phyloP scores from a whole-genome alignment of 1,139 yeast genomes.

The Zhuliangozyma parablackwelliae region DNA sequence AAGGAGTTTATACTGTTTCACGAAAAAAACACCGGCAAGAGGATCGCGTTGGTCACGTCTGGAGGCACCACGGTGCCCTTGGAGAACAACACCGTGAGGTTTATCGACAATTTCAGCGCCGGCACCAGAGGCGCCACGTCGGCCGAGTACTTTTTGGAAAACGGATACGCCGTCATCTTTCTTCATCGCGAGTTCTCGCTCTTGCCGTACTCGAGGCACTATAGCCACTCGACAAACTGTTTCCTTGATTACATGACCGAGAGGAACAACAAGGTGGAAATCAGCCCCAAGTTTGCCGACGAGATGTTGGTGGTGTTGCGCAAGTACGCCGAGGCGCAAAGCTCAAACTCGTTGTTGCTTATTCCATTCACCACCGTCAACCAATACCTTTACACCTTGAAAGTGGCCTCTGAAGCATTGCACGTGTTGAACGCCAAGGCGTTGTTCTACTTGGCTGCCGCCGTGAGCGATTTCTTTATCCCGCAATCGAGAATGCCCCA shows the following conservation, averaged over 20 bases:
- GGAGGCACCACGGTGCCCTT: conserved; percentile 99
- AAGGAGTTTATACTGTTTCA: conserved; percentile 54
- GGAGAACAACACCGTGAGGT: conserved; percentile 93
- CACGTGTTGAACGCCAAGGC: conserved; percentile 52
- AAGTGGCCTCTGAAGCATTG: conserved; percentile 59
- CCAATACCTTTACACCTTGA: conserved; percentile 83
- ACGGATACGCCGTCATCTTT: conserved; percentile 88
- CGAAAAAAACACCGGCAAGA: conserved; percentile 30
- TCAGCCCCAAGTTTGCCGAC: conserved; percentile 56
- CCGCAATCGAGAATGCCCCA: conserved; percentile 84
- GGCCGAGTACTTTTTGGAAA: conserved; percentile 83
- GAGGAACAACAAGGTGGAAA: conserved; percentile 48
- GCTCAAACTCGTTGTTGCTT: conserved; percentile 55
- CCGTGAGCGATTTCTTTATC: conserved; percentile 92
- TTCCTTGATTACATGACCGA: conserved; percentile 80
- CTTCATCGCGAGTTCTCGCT: conserved; percentile 88
- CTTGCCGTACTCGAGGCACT: conserved; percentile 86
- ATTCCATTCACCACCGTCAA: conserved; percentile 94
- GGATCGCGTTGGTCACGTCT: conserved; percentile 78
- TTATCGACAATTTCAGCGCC: conserved; percentile 94
- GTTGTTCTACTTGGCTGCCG: conserved; percentile 89
- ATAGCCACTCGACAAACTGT: conserved; percentile 78
- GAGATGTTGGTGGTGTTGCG: conserved; percentile 63
- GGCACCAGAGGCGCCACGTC: conserved; percentile 97
- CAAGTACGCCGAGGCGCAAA: conserved; percentile 59